These are phyloP conservation scores for Xylogone sp. DNA, from an alignment of 2,329 filamentous ascomycete species.

Conservation along the genomic window DNA sequence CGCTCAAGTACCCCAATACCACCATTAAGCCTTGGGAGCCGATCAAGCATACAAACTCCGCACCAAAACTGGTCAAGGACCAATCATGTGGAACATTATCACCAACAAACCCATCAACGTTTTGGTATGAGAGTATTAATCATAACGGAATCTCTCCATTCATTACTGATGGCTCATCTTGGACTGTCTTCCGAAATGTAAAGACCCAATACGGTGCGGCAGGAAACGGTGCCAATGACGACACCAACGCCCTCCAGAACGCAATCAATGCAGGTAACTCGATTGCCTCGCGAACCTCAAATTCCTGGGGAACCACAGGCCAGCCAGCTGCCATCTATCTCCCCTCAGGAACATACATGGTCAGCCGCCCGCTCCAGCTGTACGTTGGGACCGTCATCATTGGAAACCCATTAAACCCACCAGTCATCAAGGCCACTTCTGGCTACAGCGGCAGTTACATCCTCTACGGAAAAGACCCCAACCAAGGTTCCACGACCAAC, in stretches of 20 bases:
- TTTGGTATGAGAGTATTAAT: neutral
- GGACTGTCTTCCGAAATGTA: neutral
- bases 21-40: neutral
- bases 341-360: constrained; percentile 22
- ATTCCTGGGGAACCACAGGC: neutral
- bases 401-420: constrained; percentile 38
- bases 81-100: neutral
- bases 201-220: neutral
- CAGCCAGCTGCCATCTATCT: constrained; percentile 33
- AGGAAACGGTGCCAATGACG: neutral
- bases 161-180: neutral
- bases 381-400: constrained; percentile 23
- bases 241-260: neutral
- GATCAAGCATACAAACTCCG: neutral
- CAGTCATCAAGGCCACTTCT: constrained; percentile 68
- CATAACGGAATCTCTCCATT: constrained; percentile 1
- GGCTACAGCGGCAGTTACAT: constrained; percentile 51
- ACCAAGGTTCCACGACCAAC: constrained; percentile 22
- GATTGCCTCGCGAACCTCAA: neutral
- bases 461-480: constrained; percentile 20
- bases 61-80: neutral
- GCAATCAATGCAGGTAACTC: neutral
- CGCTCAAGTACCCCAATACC: neutral
- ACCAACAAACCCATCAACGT: neutral
- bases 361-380: constrained; percentile 17